Evolutionary conservation across 192 early-diverging fungal genomes (phyloP).

Genomic region (Rhizophagus sp.): DNA sequence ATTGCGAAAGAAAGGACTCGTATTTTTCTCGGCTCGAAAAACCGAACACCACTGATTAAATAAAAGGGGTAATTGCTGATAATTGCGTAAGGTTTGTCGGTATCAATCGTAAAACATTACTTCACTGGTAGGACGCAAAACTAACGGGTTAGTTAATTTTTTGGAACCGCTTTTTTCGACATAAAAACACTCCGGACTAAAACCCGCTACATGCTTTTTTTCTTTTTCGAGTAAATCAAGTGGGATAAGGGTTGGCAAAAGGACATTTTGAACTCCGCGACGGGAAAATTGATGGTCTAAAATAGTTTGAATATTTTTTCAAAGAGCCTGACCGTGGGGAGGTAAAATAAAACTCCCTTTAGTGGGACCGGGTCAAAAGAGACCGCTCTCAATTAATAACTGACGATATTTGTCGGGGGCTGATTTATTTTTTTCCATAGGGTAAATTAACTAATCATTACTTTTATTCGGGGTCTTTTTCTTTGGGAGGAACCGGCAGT

Average conservation of each 20-base stretch:
- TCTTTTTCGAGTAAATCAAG: conserved; percentile 17
- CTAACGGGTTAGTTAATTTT: conserved; percentile 1
- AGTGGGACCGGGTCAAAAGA: not conserved
- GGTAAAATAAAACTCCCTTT: conserved; percentile 24
- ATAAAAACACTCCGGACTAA: conserved; percentile 16
- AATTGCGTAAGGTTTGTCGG: conserved; percentile 2
- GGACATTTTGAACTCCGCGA: not conserved
- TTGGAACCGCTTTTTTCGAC: conserved; percentile 6
- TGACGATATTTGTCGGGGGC: conserved; percentile 4
- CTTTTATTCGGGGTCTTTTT: no score
- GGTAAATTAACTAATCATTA: no score
- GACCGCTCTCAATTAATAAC: not conserved
- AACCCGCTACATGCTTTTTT: conserved; percentile 15
- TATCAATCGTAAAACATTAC: conserved; percentile 21
- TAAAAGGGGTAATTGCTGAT: conserved; percentile 18
- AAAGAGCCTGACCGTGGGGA: not conserved
- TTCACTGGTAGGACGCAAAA: conserved; percentile 22
- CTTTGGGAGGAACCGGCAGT: no score
- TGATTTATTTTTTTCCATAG: not conserved
- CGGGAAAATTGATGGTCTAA: not conserved
- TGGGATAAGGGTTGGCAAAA: conserved; percentile 19
- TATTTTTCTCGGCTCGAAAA: conserved; percentile 23
- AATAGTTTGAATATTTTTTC: conserved; percentile 13
- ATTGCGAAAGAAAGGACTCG: conserved; percentile 22
- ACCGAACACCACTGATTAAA: conserved; percentile 21